A percentile compares a stretch with the other conserved stretches of the same genome.
Evolutionary conservation across 352 stramenopile species (phyloP).

Genomic region (Elongisporangium prolatum): DNA sequence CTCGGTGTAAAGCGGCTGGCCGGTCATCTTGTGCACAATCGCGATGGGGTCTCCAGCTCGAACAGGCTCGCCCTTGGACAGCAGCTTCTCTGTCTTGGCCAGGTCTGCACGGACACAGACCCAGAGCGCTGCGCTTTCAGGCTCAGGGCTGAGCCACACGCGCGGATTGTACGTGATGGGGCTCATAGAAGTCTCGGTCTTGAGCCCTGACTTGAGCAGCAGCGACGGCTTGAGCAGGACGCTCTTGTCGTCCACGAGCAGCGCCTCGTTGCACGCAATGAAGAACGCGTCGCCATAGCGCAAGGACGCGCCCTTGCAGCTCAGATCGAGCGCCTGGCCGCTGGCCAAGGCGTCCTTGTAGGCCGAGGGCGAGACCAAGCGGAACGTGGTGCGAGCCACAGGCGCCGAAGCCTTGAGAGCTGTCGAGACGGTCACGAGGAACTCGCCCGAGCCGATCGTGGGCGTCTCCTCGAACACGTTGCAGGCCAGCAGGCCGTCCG

Average conservation of each 20-base stretch:
- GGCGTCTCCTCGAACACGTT: slow-evolving; percentile 85
- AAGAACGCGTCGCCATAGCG: slow-evolving; percentile 78
- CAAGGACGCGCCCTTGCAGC: slow-evolving; percentile 20
- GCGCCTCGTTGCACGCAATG: slow-evolving; percentile 73
- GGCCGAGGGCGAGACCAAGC: slow-evolving; percentile 41
- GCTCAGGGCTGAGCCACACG: slow-evolving; percentile 57
- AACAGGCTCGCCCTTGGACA: slow-evolving; percentile 47
- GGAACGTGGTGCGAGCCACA: slow-evolving; percentile 63
- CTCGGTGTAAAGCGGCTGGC: slow-evolving; percentile 49
- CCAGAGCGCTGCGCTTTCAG: slow-evolving; percentile 74
- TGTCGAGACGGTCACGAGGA: slow-evolving; percentile 48
- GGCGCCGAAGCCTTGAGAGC: slow-evolving; percentile 12
- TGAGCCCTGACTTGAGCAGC: slow-evolving; percentile 80
- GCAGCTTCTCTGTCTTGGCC: slow-evolving; percentile 55
- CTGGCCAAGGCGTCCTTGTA: slow-evolving; percentile 32
- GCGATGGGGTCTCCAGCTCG: slow-evolving; percentile 42
- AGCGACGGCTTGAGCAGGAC: slow-evolving; percentile 65
- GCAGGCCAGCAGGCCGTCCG: slow-evolving; percentile 44
- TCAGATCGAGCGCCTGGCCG: slow-evolving; percentile 14
- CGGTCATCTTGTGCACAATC: slow-evolving; percentile 84
- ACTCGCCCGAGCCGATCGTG: slow-evolving; percentile 75
- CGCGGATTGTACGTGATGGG: slow-evolving; percentile 85
- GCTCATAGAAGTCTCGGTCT: slow-evolving; percentile 80
- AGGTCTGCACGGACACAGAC: slow-evolving; percentile 59
- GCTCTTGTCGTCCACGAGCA: slow-evolving; percentile 74